Percentiles rank a stretch among this genome's conserved stretches.
phyloP scores from a whole-genome alignment of 2,329 filamentous ascomycete species.

The Aspergillus niger region DNA sequence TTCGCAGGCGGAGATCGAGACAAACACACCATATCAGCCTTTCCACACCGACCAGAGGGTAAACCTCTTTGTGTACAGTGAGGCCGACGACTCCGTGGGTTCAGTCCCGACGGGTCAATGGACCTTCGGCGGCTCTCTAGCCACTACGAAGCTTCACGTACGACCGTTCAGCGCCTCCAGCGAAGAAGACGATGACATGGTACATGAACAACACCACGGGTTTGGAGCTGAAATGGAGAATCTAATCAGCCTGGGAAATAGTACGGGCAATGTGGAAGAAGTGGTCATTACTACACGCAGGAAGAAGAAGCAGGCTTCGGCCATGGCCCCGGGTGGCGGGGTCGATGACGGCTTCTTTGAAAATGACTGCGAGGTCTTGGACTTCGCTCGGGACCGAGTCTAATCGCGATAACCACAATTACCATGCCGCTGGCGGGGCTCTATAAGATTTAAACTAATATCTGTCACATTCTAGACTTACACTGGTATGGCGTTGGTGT shows the following conservation, averaged over 20 bases:
- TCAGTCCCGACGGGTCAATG: slow-evolving; percentile 42
- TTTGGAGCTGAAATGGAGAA: slow-evolving; percentile 51
- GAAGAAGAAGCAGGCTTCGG: slow-evolving; percentile 54
- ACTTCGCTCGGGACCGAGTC: slow-evolving; percentile 70
- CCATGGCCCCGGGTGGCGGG: slow-evolving; percentile 38
- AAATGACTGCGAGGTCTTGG: slow-evolving; percentile 87
- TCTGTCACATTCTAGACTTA: slow-evolving; percentile 26
- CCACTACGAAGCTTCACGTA: slow-evolving; percentile 51
- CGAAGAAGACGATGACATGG: slow-evolving; percentile 40
- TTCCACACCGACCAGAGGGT: slow-evolving; percentile 92
- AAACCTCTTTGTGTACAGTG: slow-evolving; percentile 67
- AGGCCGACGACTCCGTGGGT: slow-evolving; percentile 44
- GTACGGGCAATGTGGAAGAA: slow-evolving; percentile 66
- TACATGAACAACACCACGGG: slow-evolving; percentile 31
- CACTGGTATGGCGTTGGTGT: slow-evolving; percentile 21
- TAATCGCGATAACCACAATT: slow-evolving; percentile 27
- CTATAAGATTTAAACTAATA: slow-evolving; percentile 19
- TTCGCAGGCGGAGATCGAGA: slow-evolving; percentile 87
- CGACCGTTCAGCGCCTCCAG: slow-evolving; percentile 45
- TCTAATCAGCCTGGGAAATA: slow-evolving; percentile 53
- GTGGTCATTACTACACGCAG: slow-evolving; percentile 80
- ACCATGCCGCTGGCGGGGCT: slow-evolving; percentile 8
- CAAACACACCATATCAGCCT: slow-evolving; percentile 90
- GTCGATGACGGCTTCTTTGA: slow-evolving; percentile 79
- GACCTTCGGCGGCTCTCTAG: slow-evolving; percentile 57